Evolutionary conservation across 2,329 filamentous ascomycete species (phyloP).

Genomic region (Microdochium bolleyi): DNA sequence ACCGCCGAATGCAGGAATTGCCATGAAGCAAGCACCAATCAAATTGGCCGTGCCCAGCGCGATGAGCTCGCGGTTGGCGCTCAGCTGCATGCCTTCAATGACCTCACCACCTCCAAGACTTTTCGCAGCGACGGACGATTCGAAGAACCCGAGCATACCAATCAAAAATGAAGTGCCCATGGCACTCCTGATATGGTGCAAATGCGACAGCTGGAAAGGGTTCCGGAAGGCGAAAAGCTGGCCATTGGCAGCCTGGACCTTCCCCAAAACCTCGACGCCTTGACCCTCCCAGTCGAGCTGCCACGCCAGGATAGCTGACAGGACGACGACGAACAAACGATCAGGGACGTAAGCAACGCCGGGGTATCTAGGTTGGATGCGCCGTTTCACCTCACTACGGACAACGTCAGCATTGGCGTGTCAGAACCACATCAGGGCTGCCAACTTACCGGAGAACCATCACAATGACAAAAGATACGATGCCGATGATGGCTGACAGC

Average conservation of each 20-base stretch:
- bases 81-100: constrained; percentile 74
- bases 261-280: constrained; percentile 77
- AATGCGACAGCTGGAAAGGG: constrained; percentile 69
- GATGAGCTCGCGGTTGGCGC: constrained; percentile 87
- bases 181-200: constrained; percentile 76
- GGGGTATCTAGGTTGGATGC: constrained; percentile 70
- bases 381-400: constrained; percentile 68
- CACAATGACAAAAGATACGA: constrained; percentile 75
- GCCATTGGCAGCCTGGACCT: constrained; percentile 68
- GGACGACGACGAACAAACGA: constrained; percentile 79
- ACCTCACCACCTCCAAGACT: constrained; percentile 65
- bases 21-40: constrained; percentile 86
- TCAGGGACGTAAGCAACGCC: constrained; percentile 84
- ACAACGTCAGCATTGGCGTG: not conserved
- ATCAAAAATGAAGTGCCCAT: constrained; percentile 92
- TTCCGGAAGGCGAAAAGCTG: constrained; percentile 73
- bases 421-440: no score
- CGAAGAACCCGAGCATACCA: constrained; percentile 93
- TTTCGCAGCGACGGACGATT: constrained; percentile 93
- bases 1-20: constrained; percentile 87
- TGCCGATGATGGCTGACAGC: constrained; percentile 69
- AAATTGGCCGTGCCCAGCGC: constrained; percentile 87
- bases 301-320: constrained; percentile 76
- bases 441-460: constrained; percentile 72
- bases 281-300: constrained; percentile 67